Evolutionary conservation across 305 asterid genomes (phyloP).

Genomic region (Fraxinus angustifolia): DNA sequence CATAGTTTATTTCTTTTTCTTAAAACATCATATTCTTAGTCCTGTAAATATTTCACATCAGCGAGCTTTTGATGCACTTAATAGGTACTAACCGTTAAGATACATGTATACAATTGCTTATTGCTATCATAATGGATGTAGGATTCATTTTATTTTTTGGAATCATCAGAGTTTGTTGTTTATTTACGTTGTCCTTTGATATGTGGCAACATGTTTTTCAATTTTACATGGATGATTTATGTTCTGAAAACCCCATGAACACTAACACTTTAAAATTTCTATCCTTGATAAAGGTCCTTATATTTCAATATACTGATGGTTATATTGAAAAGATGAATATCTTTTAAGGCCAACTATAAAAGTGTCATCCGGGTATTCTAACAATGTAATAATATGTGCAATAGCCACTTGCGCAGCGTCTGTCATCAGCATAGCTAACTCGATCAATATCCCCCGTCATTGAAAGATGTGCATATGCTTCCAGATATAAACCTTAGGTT

Average conservation of each 20-base stretch:
- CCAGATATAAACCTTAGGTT: not conserved
- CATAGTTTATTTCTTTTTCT: conserved; percentile 6
- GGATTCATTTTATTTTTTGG: not conserved
- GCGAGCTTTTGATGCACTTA: not conserved
- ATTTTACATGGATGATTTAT: not conserved
- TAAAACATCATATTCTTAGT: not conserved
- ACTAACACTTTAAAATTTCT: not conserved
- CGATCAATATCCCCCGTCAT: not conserved
- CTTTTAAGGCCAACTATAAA: not conserved
- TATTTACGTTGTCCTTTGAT: not conserved
- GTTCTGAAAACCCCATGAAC: not conserved
- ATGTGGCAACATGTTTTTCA: not conserved
- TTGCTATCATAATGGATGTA: not conserved
- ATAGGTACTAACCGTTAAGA: not conserved
- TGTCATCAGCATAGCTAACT: no score
- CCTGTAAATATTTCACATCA: conserved; percentile 31
- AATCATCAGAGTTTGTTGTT: not conserved
- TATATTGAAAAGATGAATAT: not conserved
- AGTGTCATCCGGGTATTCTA: not conserved
- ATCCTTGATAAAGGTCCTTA: not conserved
- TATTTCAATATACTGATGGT: not conserved
- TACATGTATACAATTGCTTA: not conserved
- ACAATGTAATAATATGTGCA: not conserved
- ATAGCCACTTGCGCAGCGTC: no score
- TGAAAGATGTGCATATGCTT: not conserved